Percentiles rank a stretch among this genome's conserved stretches.
phyloP scores from a whole-genome alignment of 129 eudicot species.

The Silybum marianum region DNA sequence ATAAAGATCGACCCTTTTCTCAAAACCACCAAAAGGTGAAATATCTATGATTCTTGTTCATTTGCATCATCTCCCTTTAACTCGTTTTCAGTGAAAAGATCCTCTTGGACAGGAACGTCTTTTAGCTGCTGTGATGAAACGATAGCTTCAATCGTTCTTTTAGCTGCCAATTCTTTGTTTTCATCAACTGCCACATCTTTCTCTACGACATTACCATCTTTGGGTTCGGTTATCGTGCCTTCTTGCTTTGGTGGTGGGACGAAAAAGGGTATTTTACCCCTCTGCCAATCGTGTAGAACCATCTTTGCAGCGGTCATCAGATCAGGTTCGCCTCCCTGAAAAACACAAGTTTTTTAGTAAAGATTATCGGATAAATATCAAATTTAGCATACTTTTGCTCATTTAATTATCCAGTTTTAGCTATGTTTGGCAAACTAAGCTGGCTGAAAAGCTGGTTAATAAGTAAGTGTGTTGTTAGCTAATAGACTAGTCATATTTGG shows the following conservation, averaged over 20 bases:
- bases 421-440: not conserved
- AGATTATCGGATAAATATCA: not conserved
- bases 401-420: not conserved
- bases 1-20: not conserved
- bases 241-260: constrained; percentile 86
- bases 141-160: constrained; percentile 64
- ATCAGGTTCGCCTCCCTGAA: constrained; percentile 98
- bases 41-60: constrained; percentile 22
- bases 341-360: not conserved
- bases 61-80: constrained; percentile 55
- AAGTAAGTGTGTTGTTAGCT: too few relatives aligned
- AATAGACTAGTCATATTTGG: too few relatives aligned
- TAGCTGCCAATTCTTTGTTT: constrained; percentile 56
- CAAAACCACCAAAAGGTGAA: not conserved
- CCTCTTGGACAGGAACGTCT: constrained; percentile 71
- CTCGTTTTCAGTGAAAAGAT: constrained; percentile 68
- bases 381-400: not conserved
- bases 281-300: constrained; percentile 98
- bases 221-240: constrained; percentile 34
- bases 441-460: not conserved
- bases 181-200: constrained; percentile 41
- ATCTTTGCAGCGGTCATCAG: constrained; percentile 92
- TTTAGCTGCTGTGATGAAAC: constrained; percentile 64
- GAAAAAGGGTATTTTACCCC: constrained; percentile 95
- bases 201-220: constrained; percentile 25